Evolutionary conservation across 2,329 filamentous ascomycete species (phyloP).

Genomic region (Fusarium sulawesiense): DNA sequence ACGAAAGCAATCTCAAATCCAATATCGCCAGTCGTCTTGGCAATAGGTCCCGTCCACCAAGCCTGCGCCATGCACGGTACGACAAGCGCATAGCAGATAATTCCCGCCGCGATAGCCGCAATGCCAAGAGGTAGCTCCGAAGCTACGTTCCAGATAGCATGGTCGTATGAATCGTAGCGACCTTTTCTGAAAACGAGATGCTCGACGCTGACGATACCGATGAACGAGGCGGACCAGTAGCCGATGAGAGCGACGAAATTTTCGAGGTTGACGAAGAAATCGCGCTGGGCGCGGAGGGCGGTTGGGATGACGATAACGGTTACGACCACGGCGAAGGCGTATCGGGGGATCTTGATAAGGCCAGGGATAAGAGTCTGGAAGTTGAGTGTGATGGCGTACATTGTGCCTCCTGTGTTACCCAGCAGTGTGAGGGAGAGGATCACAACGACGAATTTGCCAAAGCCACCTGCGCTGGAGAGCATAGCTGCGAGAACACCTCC

Average conservation of each 20-base stretch:
- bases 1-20: slow-evolving; percentile 73
- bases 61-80: slow-evolving; percentile 70
- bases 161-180: slow-evolving; percentile 59
- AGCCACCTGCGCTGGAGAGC: slow-evolving; percentile 67
- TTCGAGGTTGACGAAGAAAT: slow-evolving; percentile 68
- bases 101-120: slow-evolving; percentile 59
- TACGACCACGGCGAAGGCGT: slow-evolving; percentile 67
- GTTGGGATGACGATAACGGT: slow-evolving; percentile 70
- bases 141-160: slow-evolving; percentile 60
- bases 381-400: slow-evolving; percentile 73
- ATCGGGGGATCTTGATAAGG: slow-evolving; percentile 66
- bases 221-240: slow-evolving; percentile 68
- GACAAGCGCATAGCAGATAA: slow-evolving; percentile 62
- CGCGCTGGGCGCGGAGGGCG: slow-evolving; percentile 64
- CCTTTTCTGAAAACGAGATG: slow-evolving; percentile 61
- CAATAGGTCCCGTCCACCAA: slow-evolving; percentile 72
- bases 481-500: slow-evolving; percentile 71
- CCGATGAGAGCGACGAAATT: slow-evolving; percentile 68
- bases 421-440: slow-evolving; percentile 67
- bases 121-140: slow-evolving; percentile 58
- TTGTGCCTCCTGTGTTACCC: slow-evolving; percentile 69
- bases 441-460: slow-evolving; percentile 71
- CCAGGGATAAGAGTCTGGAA: slow-evolving; percentile 71
- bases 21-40: slow-evolving; percentile 69
- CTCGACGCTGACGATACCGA: slow-evolving; percentile 62